Percentiles rank a stretch among this genome's conserved stretches.
These are phyloP conservation scores for Solanum chacoense DNA, from an alignment of 305 asterid species.

Conservation along the genomic window DNA sequence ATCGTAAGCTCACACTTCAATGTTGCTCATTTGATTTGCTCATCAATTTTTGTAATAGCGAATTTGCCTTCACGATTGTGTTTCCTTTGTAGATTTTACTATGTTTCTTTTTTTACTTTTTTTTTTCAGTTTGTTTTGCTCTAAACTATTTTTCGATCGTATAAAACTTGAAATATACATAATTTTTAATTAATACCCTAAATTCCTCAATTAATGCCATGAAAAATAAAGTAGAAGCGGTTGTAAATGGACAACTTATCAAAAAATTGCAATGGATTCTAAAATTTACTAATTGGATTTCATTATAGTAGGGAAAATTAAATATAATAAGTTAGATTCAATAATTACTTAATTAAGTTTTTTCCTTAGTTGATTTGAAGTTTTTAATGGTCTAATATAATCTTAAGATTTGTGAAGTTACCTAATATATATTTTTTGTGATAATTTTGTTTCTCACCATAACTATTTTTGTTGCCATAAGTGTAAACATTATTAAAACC, in stretches of 20 bases:
- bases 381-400: not conserved
- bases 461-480: not conserved
- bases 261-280: not conserved
- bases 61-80: no score
- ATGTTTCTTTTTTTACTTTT: not conserved
- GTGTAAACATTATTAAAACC: not conserved
- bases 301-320: not conserved
- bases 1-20: not conserved
- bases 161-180: not conserved
- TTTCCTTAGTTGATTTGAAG: not conserved
- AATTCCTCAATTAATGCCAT: not conserved
- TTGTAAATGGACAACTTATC: not conserved
- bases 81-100: no score
- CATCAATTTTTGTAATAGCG: no score
- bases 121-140: not conserved
- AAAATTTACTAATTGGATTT: not conserved
- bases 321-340: not conserved
- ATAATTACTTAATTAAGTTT: not conserved
- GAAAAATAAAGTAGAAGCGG: not conserved
- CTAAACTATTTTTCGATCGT: not conserved
- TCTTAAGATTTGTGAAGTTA: not conserved
- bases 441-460: not conserved
- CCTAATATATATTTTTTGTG: not conserved
- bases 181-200: not conserved
- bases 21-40: not conserved